These are phyloP conservation scores for Aspergillus aculeatus DNA, from an alignment of 2,329 filamentous ascomycete genomes.

Conservation along the genomic window DNA sequence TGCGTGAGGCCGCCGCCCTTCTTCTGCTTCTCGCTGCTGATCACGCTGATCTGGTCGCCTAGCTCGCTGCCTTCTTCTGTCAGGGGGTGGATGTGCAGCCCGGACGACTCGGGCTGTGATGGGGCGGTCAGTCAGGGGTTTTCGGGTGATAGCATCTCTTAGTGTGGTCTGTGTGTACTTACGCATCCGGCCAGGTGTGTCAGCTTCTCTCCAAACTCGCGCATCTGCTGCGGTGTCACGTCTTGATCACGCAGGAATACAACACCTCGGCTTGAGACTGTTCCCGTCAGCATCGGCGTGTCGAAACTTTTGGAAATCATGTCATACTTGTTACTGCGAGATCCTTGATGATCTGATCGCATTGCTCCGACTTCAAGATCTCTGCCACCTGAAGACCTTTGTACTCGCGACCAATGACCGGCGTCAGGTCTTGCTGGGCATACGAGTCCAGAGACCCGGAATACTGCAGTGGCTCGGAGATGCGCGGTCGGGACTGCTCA, in stretches of 20 bases:
- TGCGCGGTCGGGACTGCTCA: slow-evolving; percentile 22
- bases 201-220: slow-evolving; percentile 49
- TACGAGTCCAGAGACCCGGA: slow-evolving; percentile 41
- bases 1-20: slow-evolving; percentile 37
- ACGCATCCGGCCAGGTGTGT: slow-evolving; percentile 46
- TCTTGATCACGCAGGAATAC: slow-evolving; percentile 69
- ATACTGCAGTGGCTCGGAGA: slow-evolving; percentile 36
- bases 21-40: slow-evolving; percentile 57
- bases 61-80: slow-evolving; percentile 57
- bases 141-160: neutral
- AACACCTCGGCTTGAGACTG: slow-evolving; percentile 66
- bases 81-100: slow-evolving; percentile 60
- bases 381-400: slow-evolving; percentile 45
- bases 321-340: slow-evolving; percentile 63
- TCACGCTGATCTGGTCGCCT: slow-evolving; percentile 62
- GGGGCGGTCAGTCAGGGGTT: neutral
- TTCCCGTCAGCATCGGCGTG: neutral
- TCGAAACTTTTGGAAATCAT: neutral
- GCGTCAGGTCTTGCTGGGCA: slow-evolving; percentile 41
- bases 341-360: slow-evolving; percentile 63
- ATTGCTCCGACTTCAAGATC: slow-evolving; percentile 58
- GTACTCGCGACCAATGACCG: slow-evolving; percentile 44
- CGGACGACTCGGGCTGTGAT: slow-evolving; percentile 50
- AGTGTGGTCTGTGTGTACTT: slow-evolving; percentile 9
- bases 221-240: slow-evolving; percentile 62